These are phyloP conservation scores for Mycena leptocephala DNA, from an alignment of 768 basidiomycete species.

Conservation along the genomic window DNA sequence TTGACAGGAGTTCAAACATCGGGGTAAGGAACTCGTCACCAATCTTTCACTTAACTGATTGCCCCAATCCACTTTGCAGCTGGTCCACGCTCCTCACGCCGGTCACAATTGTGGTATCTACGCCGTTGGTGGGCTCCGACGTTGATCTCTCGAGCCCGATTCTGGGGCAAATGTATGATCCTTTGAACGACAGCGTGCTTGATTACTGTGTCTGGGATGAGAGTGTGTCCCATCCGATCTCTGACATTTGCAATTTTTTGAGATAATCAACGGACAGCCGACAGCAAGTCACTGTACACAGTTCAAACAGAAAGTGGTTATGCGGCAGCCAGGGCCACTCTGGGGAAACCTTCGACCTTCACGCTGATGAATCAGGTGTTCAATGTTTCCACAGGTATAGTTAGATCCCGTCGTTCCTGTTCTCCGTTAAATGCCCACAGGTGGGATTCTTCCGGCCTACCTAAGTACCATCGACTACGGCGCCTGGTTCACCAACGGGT, in stretches of 20 bases:
- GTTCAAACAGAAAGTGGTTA: slow-evolving; percentile 3
- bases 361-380: background rate
- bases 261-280: too few species aligned
- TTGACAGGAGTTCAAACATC: background rate
- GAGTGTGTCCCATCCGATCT: too few species aligned
- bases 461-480: background rate
- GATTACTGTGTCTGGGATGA: too few species aligned
- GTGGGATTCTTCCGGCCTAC: background rate
- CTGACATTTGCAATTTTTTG: too few species aligned
- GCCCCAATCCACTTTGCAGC: background rate
- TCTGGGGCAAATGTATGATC: background rate
- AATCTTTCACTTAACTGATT: too few species aligned
- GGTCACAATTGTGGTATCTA: background rate
- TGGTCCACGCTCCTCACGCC: slow-evolving; percentile 16
- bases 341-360: background rate
- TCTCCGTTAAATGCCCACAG: background rate
- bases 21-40: background rate
- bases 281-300: too few species aligned
- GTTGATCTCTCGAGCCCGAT: background rate
- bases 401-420: too few species aligned
- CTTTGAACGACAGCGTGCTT: too few species aligned
- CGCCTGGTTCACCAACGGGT: background rate
- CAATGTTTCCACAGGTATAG: slow-evolving; percentile 14
- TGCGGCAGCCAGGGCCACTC: background rate
- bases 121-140: background rate